A percentile compares a stretch with the other conserved stretches of the same genome.
phyloP scores from a whole-genome alignment of 805 yeast species.

The Candida chauliodis region DNA sequence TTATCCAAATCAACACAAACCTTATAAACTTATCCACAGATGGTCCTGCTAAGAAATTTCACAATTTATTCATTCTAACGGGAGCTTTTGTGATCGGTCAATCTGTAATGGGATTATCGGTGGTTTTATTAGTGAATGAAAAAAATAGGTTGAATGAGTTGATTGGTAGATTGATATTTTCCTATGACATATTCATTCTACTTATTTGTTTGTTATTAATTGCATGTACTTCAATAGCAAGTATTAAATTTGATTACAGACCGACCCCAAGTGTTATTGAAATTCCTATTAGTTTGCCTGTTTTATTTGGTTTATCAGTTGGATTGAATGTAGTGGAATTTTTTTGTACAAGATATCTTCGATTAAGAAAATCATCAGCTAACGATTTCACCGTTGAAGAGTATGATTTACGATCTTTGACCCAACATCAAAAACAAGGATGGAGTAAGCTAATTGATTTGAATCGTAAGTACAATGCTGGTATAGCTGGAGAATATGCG shows the following conservation, averaged over 20 bases:
- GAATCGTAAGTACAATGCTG: slow-evolving; percentile 16
- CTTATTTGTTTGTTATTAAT: slow-evolving; percentile 4
- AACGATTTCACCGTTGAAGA: slow-evolving; percentile 13
- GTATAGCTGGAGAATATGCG: slow-evolving; percentile 16
- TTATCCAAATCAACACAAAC: slow-evolving; percentile 10
- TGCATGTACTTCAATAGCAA: slow-evolving; percentile 9
- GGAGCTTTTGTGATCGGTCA: slow-evolving; percentile 11
- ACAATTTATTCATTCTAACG: slow-evolving; percentile 10
- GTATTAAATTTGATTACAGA: slow-evolving; percentile 6
- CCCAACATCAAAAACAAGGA: slow-evolving; percentile 15
- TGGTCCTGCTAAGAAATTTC: slow-evolving; percentile 9
- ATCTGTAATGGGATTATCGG: slow-evolving; percentile 10
- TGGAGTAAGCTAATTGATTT: slow-evolving; percentile 17
- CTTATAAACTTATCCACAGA: slow-evolving; percentile 6
- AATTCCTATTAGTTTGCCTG: slow-evolving; percentile 10
- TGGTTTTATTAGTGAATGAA: slow-evolving; percentile 9
- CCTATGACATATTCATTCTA: slow-evolving; percentile 5
- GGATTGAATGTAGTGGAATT: slow-evolving; percentile 8
- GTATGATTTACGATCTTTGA: slow-evolving; percentile 12
- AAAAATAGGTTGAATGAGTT: slow-evolving; percentile 12
- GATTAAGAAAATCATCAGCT: slow-evolving; percentile 10
- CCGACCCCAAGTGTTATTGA: slow-evolving; percentile 5
- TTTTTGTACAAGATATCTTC: slow-evolving; percentile 10
- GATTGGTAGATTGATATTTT: slow-evolving; percentile 11
- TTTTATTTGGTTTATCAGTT: slow-evolving; percentile 10